A percentile compares a stretch with the other conserved stretches of the same genome.
Evolutionary conservation across 2,329 filamentous ascomycete species (phyloP).

Genomic region (Aspergillus brunneoviolaceus): DNA sequence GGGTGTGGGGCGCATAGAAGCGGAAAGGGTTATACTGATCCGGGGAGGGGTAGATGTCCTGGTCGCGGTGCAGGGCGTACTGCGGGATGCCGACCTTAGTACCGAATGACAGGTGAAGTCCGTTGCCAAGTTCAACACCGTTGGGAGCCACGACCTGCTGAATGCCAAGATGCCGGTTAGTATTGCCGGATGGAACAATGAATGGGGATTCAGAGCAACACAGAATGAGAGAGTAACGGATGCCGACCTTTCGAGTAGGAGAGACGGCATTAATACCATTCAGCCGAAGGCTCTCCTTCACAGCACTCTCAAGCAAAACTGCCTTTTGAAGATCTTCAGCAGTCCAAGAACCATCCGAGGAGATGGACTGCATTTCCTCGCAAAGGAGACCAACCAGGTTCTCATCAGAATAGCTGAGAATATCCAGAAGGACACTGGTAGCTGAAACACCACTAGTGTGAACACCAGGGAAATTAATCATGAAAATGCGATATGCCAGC

Average conservation of each 20-base stretch:
- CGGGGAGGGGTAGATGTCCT: constrained; percentile 12
- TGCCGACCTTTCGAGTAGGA: constrained; percentile 11
- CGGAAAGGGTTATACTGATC: constrained; percentile 15
- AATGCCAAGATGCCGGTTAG: not conserved
- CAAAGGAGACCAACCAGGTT: constrained; percentile 5
- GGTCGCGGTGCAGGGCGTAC: constrained; percentile 18
- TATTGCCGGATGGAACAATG: not conserved
- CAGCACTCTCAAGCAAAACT: constrained; percentile 11
- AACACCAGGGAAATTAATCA: constrained; percentile 19
- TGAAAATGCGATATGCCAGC: constrained; percentile 16
- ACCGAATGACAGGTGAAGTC: constrained; percentile 13
- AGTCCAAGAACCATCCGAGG: constrained; percentile 8
- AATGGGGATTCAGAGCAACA: not conserved
- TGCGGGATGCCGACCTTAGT: constrained; percentile 17
- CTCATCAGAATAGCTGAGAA: constrained; percentile 9
- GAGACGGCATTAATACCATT: constrained; percentile 18
- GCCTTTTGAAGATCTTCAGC: constrained; percentile 12
- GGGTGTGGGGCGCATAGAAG: constrained; percentile 8
- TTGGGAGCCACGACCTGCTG: constrained; percentile 11
- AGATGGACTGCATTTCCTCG: constrained; percentile 5
- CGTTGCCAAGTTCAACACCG: constrained; percentile 11
- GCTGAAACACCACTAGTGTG: constrained; percentile 17
- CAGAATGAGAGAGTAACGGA: too few species aligned
- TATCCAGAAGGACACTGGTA: constrained; percentile 15
- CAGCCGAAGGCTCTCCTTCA: constrained; percentile 16